Base-by-base conservation (phyloP, 2,329 filamentous ascomycete genomes). In the Fusarium sp. region DNA sequence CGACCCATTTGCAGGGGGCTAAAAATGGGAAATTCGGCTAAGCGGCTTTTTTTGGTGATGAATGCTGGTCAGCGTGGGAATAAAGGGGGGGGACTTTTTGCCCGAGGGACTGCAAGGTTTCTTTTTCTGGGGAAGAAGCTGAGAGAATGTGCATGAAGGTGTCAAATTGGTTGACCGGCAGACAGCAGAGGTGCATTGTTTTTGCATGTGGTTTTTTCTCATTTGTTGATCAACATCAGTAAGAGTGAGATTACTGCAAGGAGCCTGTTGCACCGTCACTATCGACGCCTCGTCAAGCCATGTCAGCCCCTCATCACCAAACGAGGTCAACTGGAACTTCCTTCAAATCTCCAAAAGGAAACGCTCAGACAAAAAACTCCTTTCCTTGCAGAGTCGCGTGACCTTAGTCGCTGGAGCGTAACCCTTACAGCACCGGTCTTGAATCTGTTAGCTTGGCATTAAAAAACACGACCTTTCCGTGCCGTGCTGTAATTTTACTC, bases 41-140 rank as follows among this genome's bases (percentile, higher is more conserved):
- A 67, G 64, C 63, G 63, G 63, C 46, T 42, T 54, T 18, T 9
- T 30, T 33, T 23, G 20, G 20, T 23, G 20, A 23, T 23, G 20
- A 23, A 33, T 23, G 7, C 8, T 35, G n/a, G 26, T 40, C 48
- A 42, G 44, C 48, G 38, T 48, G 27, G 37, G 35, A 60, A 45
- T 45, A 45, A 37, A 35, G 38, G 50, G 57, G 50, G 48, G 56
- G 53, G 30, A 14, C 30, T 56, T 55, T 37, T 62, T 44, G 45
- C 23, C 33, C 18, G 23, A 17, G 11, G 40, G n/a, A 20, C 26
- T 33, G 40, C 46, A 50, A 32, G 41, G 35, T 20, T 46, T 33
- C 14, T 48, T 53, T 53, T 53, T 55, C 63, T 67, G 63, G 62
- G 48, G 62, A 66, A 66, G 18, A 30, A 53, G 49, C 35, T 46